phyloP scores from a whole-genome alignment of 2,329 filamentous ascomycete genomes.

The Fonsecaea pedrosoi region DNA sequence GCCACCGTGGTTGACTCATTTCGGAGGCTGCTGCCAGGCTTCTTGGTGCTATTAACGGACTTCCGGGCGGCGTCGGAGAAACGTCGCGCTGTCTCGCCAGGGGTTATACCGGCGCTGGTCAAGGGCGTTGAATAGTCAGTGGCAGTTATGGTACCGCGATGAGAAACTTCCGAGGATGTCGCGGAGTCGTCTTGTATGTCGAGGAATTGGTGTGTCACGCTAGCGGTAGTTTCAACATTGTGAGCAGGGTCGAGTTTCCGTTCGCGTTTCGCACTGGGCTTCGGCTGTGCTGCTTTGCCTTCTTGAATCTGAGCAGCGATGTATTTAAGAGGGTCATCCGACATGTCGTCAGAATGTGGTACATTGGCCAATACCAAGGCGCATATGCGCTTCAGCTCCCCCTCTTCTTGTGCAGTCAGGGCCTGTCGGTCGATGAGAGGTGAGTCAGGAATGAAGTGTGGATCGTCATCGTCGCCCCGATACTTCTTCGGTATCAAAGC shows the following conservation, averaged over 20 bases:
- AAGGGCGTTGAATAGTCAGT: constrained; percentile 38
- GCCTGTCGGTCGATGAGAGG: constrained; percentile 46
- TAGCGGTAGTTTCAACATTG: constrained; percentile 9
- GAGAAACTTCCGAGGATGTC: constrained; percentile 37
- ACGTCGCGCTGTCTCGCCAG: constrained; percentile 35
- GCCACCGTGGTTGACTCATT: constrained; percentile 28
- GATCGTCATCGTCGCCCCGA: constrained; percentile 45
- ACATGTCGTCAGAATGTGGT: constrained; percentile 40
- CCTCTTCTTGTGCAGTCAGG: constrained; percentile 45
- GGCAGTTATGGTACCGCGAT: constrained; percentile 32
- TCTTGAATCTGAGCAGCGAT: constrained; percentile 44
- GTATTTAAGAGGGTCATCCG: constrained; percentile 40
- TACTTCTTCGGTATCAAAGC: constrained; percentile 43
- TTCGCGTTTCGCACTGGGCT: constrained; percentile 38
- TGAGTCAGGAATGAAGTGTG: constrained; percentile 43
- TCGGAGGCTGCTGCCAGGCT: constrained; percentile 34
- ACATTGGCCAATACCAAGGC: constrained; percentile 38
- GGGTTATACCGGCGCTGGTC: constrained; percentile 40
- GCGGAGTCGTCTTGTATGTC: constrained; percentile 31
- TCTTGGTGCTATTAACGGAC: constrained; percentile 30
- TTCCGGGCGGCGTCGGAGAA: constrained; percentile 38
- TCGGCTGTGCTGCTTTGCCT: constrained; percentile 40
- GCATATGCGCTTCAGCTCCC: constrained; percentile 47
- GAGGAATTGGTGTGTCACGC: constrained; percentile 34
- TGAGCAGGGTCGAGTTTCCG: constrained; percentile 29